These are phyloP conservation scores for Blakeslea trispora DNA, from an alignment of 371 early-diverging fungal genomes.

Conservation along the genomic window DNA sequence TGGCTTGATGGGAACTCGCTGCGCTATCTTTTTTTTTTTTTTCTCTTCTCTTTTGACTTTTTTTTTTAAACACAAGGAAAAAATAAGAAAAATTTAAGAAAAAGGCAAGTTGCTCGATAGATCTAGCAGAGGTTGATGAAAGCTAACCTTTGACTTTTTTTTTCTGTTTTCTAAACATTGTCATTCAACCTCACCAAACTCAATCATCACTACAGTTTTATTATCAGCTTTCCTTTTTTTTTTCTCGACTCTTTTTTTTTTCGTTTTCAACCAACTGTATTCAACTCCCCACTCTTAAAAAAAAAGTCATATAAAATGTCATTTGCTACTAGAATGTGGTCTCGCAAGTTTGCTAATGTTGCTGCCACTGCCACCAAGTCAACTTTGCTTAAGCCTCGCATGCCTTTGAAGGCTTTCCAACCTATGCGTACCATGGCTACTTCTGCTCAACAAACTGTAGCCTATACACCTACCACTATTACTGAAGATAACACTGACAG, in stretches of 20 bases:
- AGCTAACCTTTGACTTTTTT: not conserved
- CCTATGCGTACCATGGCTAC: conserved; percentile 48
- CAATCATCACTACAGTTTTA: not conserved
- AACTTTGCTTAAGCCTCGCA: conserved; percentile 23
- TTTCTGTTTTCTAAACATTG: not conserved
- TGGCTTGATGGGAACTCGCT: not conserved
- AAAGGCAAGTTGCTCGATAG: not conserved
- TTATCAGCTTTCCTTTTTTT: not conserved
- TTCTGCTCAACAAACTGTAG: conserved; percentile 28
- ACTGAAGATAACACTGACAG: conserved; percentile 32
- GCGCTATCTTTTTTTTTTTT: not conserved
- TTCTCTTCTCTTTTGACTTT: not conserved
- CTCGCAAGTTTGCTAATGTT: conserved; percentile 42
- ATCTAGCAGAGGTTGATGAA: not conserved
- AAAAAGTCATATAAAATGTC: conserved; percentile 30
- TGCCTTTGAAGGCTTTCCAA: conserved; percentile 24
- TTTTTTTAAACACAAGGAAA: not conserved
- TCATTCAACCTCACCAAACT: not conserved
- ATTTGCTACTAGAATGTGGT: conserved; percentile 52
- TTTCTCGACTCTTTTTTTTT: not conserved
- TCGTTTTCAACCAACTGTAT: not conserved
- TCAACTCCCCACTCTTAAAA: conserved; percentile 19
- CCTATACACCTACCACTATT: conserved; percentile 42
- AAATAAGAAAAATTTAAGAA: not conserved
- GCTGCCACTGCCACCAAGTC: conserved; percentile 29